A percentile compares a stretch with the other conserved stretches of the same genome.
Conservation (phyloP, 345 rosid genomes). For the Eucalyptus sp. region DNA sequence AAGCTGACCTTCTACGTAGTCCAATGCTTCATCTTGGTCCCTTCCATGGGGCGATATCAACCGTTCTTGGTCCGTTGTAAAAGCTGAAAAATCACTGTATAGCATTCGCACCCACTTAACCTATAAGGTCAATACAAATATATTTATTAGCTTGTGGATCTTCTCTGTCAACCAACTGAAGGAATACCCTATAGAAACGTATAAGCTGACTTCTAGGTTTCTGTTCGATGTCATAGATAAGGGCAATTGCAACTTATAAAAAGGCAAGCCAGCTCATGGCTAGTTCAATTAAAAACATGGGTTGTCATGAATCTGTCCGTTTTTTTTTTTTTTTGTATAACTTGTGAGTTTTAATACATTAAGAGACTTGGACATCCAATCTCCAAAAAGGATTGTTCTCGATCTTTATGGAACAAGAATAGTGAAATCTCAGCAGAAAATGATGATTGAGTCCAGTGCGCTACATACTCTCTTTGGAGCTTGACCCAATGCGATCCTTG, state of each 20-base stretch:
- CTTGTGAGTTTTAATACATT: neutral
- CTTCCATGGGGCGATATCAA: neutral
- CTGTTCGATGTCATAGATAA: neutral
- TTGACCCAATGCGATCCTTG: slow-evolving; percentile 17
- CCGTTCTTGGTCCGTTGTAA: neutral
- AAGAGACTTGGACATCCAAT: neutral
- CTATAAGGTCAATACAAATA: neutral
- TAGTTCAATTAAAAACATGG: neutral
- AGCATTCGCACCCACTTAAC: neutral
- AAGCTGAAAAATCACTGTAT: neutral
- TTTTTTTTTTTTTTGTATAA: too few species aligned
- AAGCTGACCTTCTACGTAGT: slow-evolving; percentile 1
- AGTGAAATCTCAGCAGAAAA: neutral
- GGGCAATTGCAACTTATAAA: neutral
- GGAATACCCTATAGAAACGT: neutral
- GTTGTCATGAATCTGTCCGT: neutral
- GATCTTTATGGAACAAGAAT: neutral
- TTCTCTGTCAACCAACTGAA: neutral
- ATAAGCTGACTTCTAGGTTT: neutral
- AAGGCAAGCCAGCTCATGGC: neutral
- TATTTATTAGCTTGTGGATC: neutral
- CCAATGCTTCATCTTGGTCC: neutral
- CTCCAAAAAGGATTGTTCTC: neutral
- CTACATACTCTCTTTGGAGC: slow-evolving; percentile 13
- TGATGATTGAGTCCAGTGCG: too few species aligned